Conservation (phyloP, 2,329 filamentous ascomycete species). For the Lanzia echinophila region DNA sequence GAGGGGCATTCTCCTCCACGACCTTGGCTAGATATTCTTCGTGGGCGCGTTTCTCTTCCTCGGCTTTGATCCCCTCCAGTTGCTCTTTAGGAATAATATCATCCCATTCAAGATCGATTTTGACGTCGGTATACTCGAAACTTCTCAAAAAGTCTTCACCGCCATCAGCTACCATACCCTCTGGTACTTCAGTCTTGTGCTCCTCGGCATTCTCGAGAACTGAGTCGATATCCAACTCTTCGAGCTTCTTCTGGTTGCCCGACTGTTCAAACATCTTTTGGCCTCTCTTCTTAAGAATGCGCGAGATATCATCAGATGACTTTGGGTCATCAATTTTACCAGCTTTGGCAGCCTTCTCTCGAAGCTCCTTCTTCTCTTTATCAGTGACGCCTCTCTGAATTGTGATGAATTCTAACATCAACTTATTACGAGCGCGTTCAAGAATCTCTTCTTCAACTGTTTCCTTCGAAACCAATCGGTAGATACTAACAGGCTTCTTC, state of each 20-base stretch:
- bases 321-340: constrained; percentile 74
- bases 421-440: constrained; percentile 92
- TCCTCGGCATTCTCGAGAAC: constrained; percentile 96
- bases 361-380: constrained; percentile 73
- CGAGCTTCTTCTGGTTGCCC: constrained; percentile 90
- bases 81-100: constrained; percentile 95
- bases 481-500: constrained; percentile 92
- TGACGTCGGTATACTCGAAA: constrained; percentile 94
- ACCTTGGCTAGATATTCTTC: constrained; percentile 76
- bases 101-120: constrained; percentile 95
- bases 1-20: constrained; percentile 77
- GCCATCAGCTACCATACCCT: constrained; percentile 90
- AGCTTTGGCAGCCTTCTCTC: constrained; percentile 72
- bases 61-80: constrained; percentile 79
- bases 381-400: constrained; percentile 97
- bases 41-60: constrained; percentile 78
- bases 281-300: constrained; percentile 94
- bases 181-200: constrained; percentile 90
- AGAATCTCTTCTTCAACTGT: constrained; percentile 97
- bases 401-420: constrained; percentile 93
- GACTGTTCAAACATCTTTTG: constrained; percentile 99
- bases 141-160: constrained; percentile 91
- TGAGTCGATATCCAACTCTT: constrained; percentile 95
- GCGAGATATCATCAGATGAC: constrained; percentile 90
- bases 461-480: constrained; percentile 93